These are phyloP conservation scores for Tanacetum coccineum DNA, from an alignment of 129 eudicot genomes.

Conservation along the genomic window DNA sequence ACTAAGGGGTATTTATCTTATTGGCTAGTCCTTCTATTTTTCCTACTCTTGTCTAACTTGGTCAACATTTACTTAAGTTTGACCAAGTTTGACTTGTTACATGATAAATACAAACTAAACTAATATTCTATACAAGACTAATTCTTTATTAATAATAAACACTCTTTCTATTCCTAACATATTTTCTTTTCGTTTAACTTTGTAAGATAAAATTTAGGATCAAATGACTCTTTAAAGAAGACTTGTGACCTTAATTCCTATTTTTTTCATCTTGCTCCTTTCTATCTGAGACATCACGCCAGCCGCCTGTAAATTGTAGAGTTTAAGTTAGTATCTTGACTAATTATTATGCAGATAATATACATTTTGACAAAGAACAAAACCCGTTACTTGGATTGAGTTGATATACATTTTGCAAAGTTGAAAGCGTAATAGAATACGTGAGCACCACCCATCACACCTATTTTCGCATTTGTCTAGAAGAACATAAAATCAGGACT, in stretches of 20 bases:
- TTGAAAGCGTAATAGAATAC: slow-evolving; percentile 33
- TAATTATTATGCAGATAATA: not conserved
- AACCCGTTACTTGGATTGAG: not conserved
- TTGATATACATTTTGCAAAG: not conserved
- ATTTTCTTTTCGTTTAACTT: too few relatives aligned
- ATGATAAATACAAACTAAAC: too few relatives aligned
- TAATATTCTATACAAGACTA: too few relatives aligned
- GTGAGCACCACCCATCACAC: slow-evolving; percentile 99
- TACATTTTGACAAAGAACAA: not conserved
- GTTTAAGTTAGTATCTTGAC: not conserved
- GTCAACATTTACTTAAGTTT: too few relatives aligned
- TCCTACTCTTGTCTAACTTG: too few relatives aligned
- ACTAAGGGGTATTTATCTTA: too few relatives aligned
- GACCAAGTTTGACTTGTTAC: too few relatives aligned
- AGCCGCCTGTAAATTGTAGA: slow-evolving; percentile 61
- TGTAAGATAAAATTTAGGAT: not conserved
- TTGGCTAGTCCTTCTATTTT: too few relatives aligned
- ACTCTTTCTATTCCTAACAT: too few relatives aligned
- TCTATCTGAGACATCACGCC: slow-evolving; percentile 92
- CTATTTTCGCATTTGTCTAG: slow-evolving; percentile 98
- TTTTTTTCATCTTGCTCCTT: slow-evolving; percentile 67
- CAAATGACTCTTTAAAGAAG: not conserved
- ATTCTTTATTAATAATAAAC: too few relatives aligned
- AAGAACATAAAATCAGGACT: slow-evolving; percentile 97
- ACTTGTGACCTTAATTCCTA: slow-evolving; percentile 62